A percentile compares a stretch with the other conserved stretches of the same genome.
phyloP scores from a whole-genome alignment of 805 yeast genomes.

The Starmerella riodocensis region DNA sequence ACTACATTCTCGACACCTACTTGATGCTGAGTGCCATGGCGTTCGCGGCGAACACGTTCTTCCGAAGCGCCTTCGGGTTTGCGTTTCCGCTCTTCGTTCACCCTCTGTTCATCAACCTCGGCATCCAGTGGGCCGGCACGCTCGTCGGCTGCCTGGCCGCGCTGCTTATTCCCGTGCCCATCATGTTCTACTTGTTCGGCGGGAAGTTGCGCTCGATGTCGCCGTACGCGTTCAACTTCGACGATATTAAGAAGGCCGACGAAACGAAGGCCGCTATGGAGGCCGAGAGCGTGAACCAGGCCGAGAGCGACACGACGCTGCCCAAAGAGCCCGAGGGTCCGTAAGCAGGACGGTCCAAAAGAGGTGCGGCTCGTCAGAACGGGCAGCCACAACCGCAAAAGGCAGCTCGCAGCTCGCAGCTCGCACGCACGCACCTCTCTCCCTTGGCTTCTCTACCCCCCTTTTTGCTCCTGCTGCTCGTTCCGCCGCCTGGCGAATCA shows the following conservation, averaged over 20 bases:
- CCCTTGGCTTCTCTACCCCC: no score
- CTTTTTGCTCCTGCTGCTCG: no score
- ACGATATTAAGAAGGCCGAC: background rate
- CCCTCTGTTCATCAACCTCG: conserved; percentile 56
- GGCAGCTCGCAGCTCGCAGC: no score
- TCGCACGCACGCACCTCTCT: no score
- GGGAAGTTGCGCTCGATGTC: conserved; percentile 42
- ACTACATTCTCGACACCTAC: conserved; percentile 62
- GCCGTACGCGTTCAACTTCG: conserved; percentile 36
- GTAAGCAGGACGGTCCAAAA: no score
- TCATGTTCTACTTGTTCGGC: conserved; percentile 51
- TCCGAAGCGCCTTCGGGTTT: conserved; percentile 57
- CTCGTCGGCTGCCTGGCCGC: conserved; percentile 50
- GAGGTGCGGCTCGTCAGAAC: no score
- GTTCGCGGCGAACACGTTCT: conserved; percentile 56
- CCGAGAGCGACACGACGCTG: no score
- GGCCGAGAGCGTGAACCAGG: no score
- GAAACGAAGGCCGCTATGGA: background rate
- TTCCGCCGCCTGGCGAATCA: no score
- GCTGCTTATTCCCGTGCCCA: conserved; percentile 52
- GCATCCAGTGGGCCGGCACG: conserved; percentile 69
- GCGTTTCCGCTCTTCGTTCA: conserved; percentile 60
- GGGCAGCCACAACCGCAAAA: no score
- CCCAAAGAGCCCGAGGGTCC: no score
- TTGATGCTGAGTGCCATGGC: conserved; percentile 66